These are phyloP conservation scores for Tetrahymena thermophila DNA, from an alignment of 73 alveolate species.

Conservation along the genomic window DNA sequence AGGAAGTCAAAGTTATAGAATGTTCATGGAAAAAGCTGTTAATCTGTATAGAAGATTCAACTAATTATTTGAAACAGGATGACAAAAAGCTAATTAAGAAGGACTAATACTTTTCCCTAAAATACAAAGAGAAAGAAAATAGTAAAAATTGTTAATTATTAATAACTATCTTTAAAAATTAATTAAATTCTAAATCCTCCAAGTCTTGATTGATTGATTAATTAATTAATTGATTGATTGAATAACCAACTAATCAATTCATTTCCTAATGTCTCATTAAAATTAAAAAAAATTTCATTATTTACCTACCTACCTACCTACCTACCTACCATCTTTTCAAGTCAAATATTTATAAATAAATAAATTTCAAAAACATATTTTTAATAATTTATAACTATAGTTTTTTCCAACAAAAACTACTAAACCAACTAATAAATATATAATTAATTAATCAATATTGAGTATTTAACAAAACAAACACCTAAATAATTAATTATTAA, in stretches of 20 bases:
- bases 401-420: too few species aligned
- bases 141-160: neutral
- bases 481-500: too few species aligned
- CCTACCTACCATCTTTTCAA: neutral
- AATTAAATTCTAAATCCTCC: neutral
- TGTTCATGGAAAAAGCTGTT: neutral
- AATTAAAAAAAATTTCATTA: neutral
- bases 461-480: too few species aligned
- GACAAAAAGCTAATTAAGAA: neutral
- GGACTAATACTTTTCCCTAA: neutral
- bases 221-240: too few species aligned
- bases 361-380: too few species aligned
- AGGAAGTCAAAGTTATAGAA: neutral
- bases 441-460: too few species aligned
- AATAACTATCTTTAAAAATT: neutral
- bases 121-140: neutral
- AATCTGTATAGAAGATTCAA: neutral
- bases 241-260: neutral
- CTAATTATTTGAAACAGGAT: neutral
- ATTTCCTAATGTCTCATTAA: neutral
- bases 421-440: too few species aligned
- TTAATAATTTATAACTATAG: too few species aligned
- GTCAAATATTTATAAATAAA: too few species aligned
- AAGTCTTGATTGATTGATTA: neutral
- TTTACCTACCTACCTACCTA: neutral